Evolutionary conservation across 768 basidiomycete genomes (phyloP), one percentile per base, ranked within the genome.

Genomic region (Suillus fuscotomentosus): DNA sequence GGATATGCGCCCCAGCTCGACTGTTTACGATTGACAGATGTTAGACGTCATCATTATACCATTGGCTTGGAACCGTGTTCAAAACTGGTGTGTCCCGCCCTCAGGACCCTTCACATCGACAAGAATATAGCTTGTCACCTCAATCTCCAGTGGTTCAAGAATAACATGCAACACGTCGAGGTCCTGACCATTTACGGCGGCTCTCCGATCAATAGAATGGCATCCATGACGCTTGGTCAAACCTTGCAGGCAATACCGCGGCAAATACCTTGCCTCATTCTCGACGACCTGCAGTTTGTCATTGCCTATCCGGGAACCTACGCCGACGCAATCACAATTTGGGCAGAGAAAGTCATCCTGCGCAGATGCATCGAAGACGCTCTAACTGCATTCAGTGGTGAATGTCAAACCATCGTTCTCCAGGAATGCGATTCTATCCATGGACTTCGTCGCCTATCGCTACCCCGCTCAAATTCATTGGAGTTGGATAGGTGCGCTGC

Each of bases 221-320:
- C n/a, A 47, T 13, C 13, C n/a, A 3, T 27, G 7, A 14, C 14
- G 50, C 7, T 51, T 51, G 3, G 1, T 8, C 54, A 3, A 56
- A 20, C n/a, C 7, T 15, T 56, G 14, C 3, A 39, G 13, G 22
- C n/a, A 56, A 22, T 56, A 15, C 38, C 38, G 15, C 55, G 38
- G 38, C 38, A 8, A 22, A 56, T 56, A 24, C 38, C n/a, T 39
- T 56, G 55, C 22, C 55, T 56, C 55, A 39, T 22, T 39, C 36
- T 56, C 22, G 55, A 56, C 14, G 9, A 31, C 50, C 50, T 36
- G 11, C 54, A 22, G n/a, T 8, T 38, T 13, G 9, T 4, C 27
- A 0, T 4, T 20, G 3, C 17, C 17, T 3, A 10, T 2, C 8
- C 8, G 15, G 8, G 0, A 31, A 17, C 5, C 8, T 27, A 27